Evolutionary conservation across 192 early-diverging fungal genomes (phyloP), one percentile per base, ranked within the genome.

Genomic region (Dispira parvispora): DNA sequence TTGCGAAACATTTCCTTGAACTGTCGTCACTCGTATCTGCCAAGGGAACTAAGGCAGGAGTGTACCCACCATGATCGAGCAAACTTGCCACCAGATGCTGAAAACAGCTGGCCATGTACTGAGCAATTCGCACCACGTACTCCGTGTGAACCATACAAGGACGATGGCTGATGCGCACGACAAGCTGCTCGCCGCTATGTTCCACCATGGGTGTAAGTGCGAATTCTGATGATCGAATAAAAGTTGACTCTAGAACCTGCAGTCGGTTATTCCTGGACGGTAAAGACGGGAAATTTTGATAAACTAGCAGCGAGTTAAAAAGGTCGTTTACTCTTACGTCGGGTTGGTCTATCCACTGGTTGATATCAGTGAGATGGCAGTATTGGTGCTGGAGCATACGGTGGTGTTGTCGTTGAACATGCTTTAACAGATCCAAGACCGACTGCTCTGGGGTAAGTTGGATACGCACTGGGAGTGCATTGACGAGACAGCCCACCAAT

Each of bases 221-320:
- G n/a, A 45, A 61, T 11, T 61, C 58, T 21, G 28, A 21, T 9
- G 28, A 43, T 6, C 58, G n/a, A 11, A n/a, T 20, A 11, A 38
- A 43, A 16, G 4, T 43, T 11, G 26, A 5, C 20, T 44, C 42
- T 18, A 20, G 23, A 44, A 61, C 18, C 3, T 25, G 12, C 42
- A 61, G 6, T 5, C 26, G 11, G 18, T 43, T 2, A 43, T 43
- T 2, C 11, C 11, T 11, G 0, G 38, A 20, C 8, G 26, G 18
- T 5, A 14, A 13, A 8, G 20, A 9, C 1, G 58, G 58, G 16
- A 45, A 43, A 20, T 43, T 61, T 42, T 61, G 43, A 61, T 23
- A 44, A 18, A 43, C 58, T 18, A 61, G 43, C 9, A 61, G 43
- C 42, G 58, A 45, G 25, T 61, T 61, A 21, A 61, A 61, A n/a